Conservation (phyloP, 805 yeast genomes). For the Candida boleticola region DNA sequence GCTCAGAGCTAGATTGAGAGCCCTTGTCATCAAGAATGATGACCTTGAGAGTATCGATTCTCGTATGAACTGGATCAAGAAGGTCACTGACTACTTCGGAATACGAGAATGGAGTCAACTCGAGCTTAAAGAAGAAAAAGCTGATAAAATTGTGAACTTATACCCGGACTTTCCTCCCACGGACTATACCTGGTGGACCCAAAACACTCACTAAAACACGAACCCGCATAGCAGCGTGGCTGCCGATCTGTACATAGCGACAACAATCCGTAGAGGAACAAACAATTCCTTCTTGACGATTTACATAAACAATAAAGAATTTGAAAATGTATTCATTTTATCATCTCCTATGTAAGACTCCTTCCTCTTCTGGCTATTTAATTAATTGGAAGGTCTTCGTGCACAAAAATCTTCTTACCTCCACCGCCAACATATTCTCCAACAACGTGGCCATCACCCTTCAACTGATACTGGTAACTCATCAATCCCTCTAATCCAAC, state of each 20-base stretch:
- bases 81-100: conserved; percentile 57
- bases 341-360: no score
- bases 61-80: conserved; percentile 72
- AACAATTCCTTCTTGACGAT: no score
- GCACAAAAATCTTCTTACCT: conserved; percentile 75
- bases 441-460: conserved; percentile 92
- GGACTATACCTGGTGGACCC: conserved; percentile 11
- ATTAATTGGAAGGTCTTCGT: conserved; percentile 67
- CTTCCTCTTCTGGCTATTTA: no score
- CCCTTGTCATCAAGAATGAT: conserved; percentile 40
- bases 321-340: no score
- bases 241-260: no score
- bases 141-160: conserved; percentile 41
- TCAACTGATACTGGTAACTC: conserved; percentile 88
- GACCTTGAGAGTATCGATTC: conserved; percentile 50
- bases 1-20: conserved; percentile 51
- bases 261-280: no score
- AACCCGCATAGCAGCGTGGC: no score
- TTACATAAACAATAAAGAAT: no score
- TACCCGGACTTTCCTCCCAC: conserved; percentile 54
- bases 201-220: no score
- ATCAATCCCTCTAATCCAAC: conserved; percentile 97
- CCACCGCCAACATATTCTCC: conserved; percentile 93
- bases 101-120: conserved; percentile 58
- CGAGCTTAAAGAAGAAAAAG: conserved; percentile 22